These are phyloP conservation scores for Sanghuangporus sanghuang DNA, from an alignment of 1,284 basidiomycete species.

Conservation along the genomic window DNA sequence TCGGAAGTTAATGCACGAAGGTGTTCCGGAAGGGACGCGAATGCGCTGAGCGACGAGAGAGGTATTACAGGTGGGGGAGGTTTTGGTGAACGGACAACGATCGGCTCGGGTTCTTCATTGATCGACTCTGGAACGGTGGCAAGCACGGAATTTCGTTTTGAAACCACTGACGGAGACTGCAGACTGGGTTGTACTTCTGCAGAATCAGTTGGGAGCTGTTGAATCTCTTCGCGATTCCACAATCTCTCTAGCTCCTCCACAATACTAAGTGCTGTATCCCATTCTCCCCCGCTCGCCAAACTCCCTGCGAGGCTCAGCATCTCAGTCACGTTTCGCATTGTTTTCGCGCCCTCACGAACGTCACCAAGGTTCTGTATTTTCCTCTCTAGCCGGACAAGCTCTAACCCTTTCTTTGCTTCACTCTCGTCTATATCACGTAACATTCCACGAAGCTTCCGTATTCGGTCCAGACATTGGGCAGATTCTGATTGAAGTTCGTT, in stretches of 20 bases:
- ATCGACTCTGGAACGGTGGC: constrained; percentile 31
- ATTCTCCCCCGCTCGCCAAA: constrained; percentile 77
- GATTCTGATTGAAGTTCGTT: constrained; percentile 91
- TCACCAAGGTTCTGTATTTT: constrained; percentile 55
- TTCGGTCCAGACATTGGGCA: constrained; percentile 73
- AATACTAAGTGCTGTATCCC: constrained; percentile 76
- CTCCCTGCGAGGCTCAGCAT: constrained; percentile 66
- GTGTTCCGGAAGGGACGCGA: constrained; percentile 64
- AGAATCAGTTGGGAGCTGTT: constrained; percentile 8
- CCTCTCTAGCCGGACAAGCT: constrained; percentile 64
- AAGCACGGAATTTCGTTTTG: constrained; percentile 22
- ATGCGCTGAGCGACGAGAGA: constrained; percentile 64
- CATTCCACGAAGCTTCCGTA: constrained; percentile 66
- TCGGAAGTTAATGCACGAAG: constrained; percentile 61
- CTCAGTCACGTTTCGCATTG: constrained; percentile 69
- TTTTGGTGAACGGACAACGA: constrained; percentile 2
- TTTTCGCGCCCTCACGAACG: constrained; percentile 59
- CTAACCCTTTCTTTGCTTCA: constrained; percentile 72
- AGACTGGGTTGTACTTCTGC: constrained; percentile 10
- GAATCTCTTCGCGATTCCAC: constrained; percentile 40
- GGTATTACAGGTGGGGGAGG: constrained; percentile 31
- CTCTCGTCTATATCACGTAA: constrained; percentile 76
- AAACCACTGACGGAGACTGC: constrained; percentile 1
- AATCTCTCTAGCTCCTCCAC: constrained; percentile 70
- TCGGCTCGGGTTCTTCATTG: constrained; percentile 20